Evolutionary conservation across 768 basidiomycete genomes (phyloP), one percentile per base, ranked within the genome.

Genomic region (Hericium coralloides): DNA sequence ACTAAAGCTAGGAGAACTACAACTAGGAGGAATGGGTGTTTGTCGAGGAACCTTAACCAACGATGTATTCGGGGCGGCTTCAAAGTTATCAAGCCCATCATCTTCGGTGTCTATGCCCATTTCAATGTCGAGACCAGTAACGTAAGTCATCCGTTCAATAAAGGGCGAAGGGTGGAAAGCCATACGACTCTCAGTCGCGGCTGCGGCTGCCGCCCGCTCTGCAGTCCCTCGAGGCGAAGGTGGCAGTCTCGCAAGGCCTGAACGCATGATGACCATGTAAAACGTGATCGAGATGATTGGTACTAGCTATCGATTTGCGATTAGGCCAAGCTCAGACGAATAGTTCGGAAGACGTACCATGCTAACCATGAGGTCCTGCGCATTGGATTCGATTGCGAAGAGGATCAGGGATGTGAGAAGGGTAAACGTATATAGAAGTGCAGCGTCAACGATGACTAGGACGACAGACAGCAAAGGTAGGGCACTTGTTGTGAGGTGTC

Each of bases 401-500:
- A 50, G 22, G 10, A 50, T 50, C 23, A 50, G 69, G 56, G 65
- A 62, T 22, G 37, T 51, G 20, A 66, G 70, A 2, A 68, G 63
- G 12, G 62, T 58, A 6, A 61, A 25, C 1, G 66, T 67, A 52
- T 66, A 67, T 12, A 67, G 56, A 1, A 66, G 36, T 2, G 65
- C 66, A 1, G 62, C 63, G 49, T 67, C 67, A 8, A 67, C 59
- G 36, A 68, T 55, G 59, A 67, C 59, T 2, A 62, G 60, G 22
- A 65, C 43, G 49, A 68, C 50, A 9, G 63, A 63, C 57, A 58
- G 23, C 14, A 64, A 23, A 12, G 63, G 53, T 4, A 20, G 17
- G 31, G 59, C 51, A 17, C 54, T 15, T 12, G 43, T n/a, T 12
- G 10, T 31, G 18, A 22, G 22, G 8, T 50, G 18, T 4, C 57